phyloP scores from a whole-genome alignment of 169 alveolate genomes.

The Plasmodium gallinaceum region DNA sequence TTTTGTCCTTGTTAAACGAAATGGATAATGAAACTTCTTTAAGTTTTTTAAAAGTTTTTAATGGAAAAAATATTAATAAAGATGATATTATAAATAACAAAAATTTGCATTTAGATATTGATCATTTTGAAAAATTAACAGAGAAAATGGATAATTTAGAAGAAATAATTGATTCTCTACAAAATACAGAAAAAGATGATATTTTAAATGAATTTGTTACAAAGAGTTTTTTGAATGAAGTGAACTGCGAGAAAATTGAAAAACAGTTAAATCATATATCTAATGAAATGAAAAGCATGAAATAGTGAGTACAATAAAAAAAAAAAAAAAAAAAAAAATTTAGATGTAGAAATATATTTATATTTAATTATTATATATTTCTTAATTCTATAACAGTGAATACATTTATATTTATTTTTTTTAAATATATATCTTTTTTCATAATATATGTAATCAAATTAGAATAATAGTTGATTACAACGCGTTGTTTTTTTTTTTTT shows the following conservation, averaged over 20 bases:
- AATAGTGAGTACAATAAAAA: not conserved
- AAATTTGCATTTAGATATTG: slow-evolving; percentile 59
- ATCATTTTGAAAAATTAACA: slow-evolving; percentile 60
- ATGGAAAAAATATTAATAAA: slow-evolving; percentile 57
- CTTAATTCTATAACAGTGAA: not conserved
- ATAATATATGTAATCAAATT: no score
- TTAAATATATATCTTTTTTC: no score
- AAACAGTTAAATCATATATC: slow-evolving; percentile 45
- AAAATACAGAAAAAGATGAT: slow-evolving; percentile 34
- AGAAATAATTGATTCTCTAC: slow-evolving; percentile 50
- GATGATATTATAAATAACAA: slow-evolving; percentile 63
- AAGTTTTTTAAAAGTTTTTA: slow-evolving; percentile 59
- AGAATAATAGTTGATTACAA: no score
- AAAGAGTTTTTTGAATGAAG: slow-evolving; percentile 52
- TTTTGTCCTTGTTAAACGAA: slow-evolving; percentile 61
- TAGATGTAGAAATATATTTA: not conserved
- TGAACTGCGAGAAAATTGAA: slow-evolving; percentile 56
- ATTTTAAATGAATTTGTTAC: slow-evolving; percentile 35
- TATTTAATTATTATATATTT: not conserved
- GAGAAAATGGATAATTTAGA: slow-evolving; percentile 57
- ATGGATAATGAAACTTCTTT: slow-evolving; percentile 70
- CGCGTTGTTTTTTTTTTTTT: no score
- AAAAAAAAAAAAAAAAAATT: not conserved
- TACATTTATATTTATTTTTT: no score
- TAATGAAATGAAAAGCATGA: slow-evolving; percentile 35